Base-by-base conservation (phyloP, 345 rosid species). In the Arabis alpina region DNA sequence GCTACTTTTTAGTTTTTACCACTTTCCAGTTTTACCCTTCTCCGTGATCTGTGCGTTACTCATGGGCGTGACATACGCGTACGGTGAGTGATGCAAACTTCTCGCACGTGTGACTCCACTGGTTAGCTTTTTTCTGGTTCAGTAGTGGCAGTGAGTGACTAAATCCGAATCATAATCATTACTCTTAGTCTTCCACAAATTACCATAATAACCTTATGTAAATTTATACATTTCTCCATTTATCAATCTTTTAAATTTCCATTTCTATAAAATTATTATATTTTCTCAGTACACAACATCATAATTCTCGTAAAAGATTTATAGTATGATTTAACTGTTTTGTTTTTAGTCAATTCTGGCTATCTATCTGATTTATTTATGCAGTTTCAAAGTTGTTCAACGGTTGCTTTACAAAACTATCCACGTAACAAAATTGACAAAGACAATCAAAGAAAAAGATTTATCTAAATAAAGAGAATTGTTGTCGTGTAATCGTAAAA, bases 41-140 rank as follows among this genome's bases (percentile, higher is more conserved):
- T 54, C 69, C 73, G 51, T 53, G 73, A 66, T 67, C 60, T 43
- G 73, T 67, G 78, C 66, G 51, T 27, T 10, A 32, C 34, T 8
- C 24, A 64, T 64, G 76, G 70, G 76, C 57, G 76, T 72, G 76
- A 72, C 65, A 72, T 48, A 68, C 78, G 78, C 51, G 78, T 74
- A 74, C 78, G 78, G 78, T 67, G 67, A 14, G 14, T 34, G 73
- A 74, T 67, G 72, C 68, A 60, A 19, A 61, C 68, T 59, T 44
- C 56, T 67, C 73, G 36, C 73, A 44, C 73, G 64, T 52, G 68
- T 74, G 78, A 3, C 71, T 73, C 60, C 8, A 27, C 58, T 73
- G 19, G 63, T 15, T 7, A 19, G 55, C 62, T 34, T 60, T 34
- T 57, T 37, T 10, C 11, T 56, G 72, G 54, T 16, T 7, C 23